Evolutionary conservation across 306 rosid species (phyloP), one percentile per base, ranked within the genome.

Genomic region (Citrullus amarus): DNA sequence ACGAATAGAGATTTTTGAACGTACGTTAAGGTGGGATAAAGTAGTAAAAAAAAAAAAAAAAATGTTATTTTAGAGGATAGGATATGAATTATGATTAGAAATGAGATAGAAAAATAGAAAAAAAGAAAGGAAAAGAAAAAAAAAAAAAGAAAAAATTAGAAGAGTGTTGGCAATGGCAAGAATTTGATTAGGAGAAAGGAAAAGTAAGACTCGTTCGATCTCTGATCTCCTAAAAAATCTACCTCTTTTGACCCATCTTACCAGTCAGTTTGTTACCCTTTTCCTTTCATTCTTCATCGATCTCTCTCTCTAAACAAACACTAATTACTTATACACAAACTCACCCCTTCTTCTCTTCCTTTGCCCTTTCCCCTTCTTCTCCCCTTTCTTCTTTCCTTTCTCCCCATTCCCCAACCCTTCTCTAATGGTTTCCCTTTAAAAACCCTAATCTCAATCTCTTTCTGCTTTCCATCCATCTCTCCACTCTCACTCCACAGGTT

Each of bases 141-240:
- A 11, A 11, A 10, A 46, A 10, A 0, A 46, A 46, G 2, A 0
- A 25, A 46, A 10, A 11, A 46, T 10, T 43, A 43, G 9, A 7
- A 43, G 48, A 6, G 48, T 7, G 28, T 43, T 7, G 48, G 36
- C 3, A 32, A 32, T 32, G 36, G 36, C 36, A 43, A 6, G 48
- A 55, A 6, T 55, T 55, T 32, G 22, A 32, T n/a, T 11, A 79
- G 63, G 38, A 48, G 8, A 46, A 38, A 38, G 55, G 36, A 73
- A 73, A 28, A 28, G 62, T 32, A 74, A 83, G 80, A 85, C 81
- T 75, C 59, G 62, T 87, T 85, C 83, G 80, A 83, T 73, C 39
- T 62, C 18, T 55, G 86, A 92, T 93, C 93, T 84, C 97, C 98
- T 83, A 46, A 82, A 89, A 88, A 86, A 80, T 87, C 96, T 86